phyloP scores from a whole-genome alignment of 2,329 filamentous ascomycete species.

The Verticillium nubilum region DNA sequence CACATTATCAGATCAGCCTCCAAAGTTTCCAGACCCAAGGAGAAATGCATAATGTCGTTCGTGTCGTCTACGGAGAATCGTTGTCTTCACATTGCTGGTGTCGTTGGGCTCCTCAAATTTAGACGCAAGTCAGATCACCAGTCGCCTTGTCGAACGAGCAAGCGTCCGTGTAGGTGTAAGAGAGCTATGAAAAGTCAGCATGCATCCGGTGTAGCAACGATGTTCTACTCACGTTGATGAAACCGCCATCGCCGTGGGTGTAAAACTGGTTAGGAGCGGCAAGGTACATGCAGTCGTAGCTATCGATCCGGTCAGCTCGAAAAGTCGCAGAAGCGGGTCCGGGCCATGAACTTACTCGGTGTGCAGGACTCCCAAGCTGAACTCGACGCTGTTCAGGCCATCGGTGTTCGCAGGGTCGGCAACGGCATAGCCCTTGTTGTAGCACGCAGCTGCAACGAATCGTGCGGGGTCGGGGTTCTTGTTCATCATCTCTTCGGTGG shows the following conservation, averaged over 20 bases:
- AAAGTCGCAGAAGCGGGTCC: too few species aligned
- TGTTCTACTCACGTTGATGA: slow-evolving; percentile 6
- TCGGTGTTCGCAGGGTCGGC: neutral
- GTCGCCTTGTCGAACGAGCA: slow-evolving; percentile 7
- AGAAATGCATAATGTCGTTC: too few species aligned
- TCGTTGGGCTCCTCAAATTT: too few species aligned
- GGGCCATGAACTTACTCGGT: neutral
- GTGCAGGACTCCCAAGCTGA: slow-evolving; percentile 2
- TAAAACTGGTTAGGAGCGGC: slow-evolving; percentile 7
- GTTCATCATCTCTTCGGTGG: slow-evolving; percentile 2
- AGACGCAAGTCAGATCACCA: slow-evolving; percentile 2
- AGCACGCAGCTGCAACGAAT: slow-evolving; percentile 3
- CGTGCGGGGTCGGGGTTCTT: slow-evolving; percentile 2
- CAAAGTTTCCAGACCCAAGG: too few species aligned
- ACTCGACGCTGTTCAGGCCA: slow-evolving; percentile 3
- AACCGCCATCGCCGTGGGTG: slow-evolving; percentile 8
- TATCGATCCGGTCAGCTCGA: neutral
- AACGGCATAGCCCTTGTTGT: slow-evolving; percentile 4
- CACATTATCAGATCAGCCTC: too few species aligned
- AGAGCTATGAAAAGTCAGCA: slow-evolving; percentile 1
- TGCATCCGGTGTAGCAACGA: neutral
- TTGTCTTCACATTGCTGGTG: too few species aligned
- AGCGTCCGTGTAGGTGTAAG: slow-evolving; percentile 4
- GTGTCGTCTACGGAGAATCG: too few species aligned
- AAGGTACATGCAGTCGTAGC: slow-evolving; percentile 8